These are phyloP conservation scores for Exophiala alcalophila DNA, from an alignment of 2,329 filamentous ascomycete genomes.

Conservation along the genomic window DNA sequence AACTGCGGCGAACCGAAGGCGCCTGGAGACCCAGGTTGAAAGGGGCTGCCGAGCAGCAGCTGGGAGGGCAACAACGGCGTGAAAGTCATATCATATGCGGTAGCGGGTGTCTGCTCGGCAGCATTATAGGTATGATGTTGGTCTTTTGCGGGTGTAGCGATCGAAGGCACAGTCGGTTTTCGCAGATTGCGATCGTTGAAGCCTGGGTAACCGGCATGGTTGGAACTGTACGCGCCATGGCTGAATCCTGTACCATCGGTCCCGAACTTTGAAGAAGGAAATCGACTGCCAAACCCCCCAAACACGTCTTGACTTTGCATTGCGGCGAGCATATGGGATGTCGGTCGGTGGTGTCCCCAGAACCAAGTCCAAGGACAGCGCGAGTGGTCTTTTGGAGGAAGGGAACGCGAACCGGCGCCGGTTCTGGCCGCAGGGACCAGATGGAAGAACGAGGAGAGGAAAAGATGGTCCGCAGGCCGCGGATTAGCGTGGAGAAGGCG, in stretches of 20 bases:
- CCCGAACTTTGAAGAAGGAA: conserved; percentile 56
- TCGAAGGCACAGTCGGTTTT: conserved; percentile 78
- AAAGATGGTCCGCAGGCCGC: conserved; percentile 7
- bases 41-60: conserved; percentile 89
- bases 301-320: conserved; percentile 79
- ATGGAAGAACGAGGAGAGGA: neutral
- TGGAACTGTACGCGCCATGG: conserved; percentile 85
- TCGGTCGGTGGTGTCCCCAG: conserved; percentile 17
- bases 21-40: conserved; percentile 89
- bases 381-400: conserved; percentile 1
- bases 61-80: conserved; percentile 93
- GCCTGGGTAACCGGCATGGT: conserved; percentile 66
- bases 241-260: conserved; percentile 82
- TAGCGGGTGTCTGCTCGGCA: conserved; percentile 77
- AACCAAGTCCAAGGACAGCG: conserved; percentile 24
- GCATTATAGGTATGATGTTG: conserved; percentile 54
- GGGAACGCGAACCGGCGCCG: neutral
- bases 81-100: conserved; percentile 96
- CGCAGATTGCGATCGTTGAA: conserved; percentile 86
- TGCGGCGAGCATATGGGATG: conserved; percentile 52
- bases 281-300: conserved; percentile 26
- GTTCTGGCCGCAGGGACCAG: neutral
- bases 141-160: conserved; percentile 75
- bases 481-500: neutral
- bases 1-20: conserved; percentile 91